Evolutionary conservation across 2,329 filamentous ascomycete genomes (phyloP), one percentile per base, ranked within the genome.

Genomic region (Amauroascus verrucosus): DNA sequence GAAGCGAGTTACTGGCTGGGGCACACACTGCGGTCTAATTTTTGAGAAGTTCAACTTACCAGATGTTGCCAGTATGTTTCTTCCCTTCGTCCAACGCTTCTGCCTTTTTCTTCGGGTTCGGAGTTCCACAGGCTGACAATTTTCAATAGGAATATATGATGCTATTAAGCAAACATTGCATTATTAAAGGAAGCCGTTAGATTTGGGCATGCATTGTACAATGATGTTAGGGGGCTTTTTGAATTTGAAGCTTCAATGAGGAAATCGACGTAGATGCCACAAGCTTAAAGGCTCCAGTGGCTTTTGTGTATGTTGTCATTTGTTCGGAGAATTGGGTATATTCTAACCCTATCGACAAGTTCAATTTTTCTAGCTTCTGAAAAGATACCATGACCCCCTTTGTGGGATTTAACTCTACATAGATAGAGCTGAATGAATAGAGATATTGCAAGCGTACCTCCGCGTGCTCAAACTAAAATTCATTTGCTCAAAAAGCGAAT

Each of bases 1-100:
- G 6, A 80, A 83, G 59, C 79, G 90, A 48, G 84, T 96, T 4
- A 86, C 87, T 2, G 89, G 90, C n/a, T 95, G 87, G 86, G 88
- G 84, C 65, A 89, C 86, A 50, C 90, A 91, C 66, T 84, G 83
- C 30, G 85, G 88, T 0, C 69, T 96, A 63, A 67, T 84, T 33
- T 96, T 81, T 69, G 90, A 96, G 69, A 81, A 77, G 64, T 87
- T 88, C 59, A 83, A 89, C 65, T 75, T 94, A 53, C 90, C 90
- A 0, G 90, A 95, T 70, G 84, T 95, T 62, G 81, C 86, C 13
- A 83, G 89, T 94, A 73, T 82, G 88, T 85, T 50, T 13, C 41
- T 33, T 41, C 26, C 7, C 11, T 51, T 9, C n/a, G 22, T n/a
- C 13, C 2, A 8, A 3, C 18, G 2, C 13, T 43, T 41, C 52